Base-by-base conservation (phyloP, 2,329 filamentous ascomycete species). In the Sclerotinia nivalis region DNA sequence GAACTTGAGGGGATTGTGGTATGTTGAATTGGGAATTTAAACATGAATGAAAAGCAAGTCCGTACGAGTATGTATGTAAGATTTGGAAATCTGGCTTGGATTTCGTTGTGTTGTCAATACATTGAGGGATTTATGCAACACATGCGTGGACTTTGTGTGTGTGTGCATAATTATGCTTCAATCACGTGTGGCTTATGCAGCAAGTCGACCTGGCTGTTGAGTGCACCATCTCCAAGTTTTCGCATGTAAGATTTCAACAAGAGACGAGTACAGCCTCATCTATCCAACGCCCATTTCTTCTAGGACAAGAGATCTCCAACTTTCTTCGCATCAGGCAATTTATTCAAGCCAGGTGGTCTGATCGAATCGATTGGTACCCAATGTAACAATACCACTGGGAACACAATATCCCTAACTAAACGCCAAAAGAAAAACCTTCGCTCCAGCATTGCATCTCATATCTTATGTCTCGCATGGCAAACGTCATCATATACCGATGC, bases 61-160 rank as follows among this genome's bases (percentile, higher is more conserved):
- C 10, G 40, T 43, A 18, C 1, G 15, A 13, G 1, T 20, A 43
- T 59, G 58, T 45, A 31, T 60, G 58, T 45, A 31, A 60, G 58
- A 60, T 45, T 60, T 22, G 34, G 10, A n/a, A 43, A 5, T 59
- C 12, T 18, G 22, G 56, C 43, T 37, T 59, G 34, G 15, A n/a
- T 45, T 15, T 45, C n/a, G 40, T 47, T 47, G 37, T 37, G 45
- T 18, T 62, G 45, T 50, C 31, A 8, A 18, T 50, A 28, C 22
- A 62, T 10, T 50, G 28, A 50, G 45, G 45, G 45, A 37, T 50
- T 50, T 62, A 62, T 62, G 60, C 37, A 60, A 28, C 43, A 8
- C 13, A 20, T 59, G 37, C 37, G 13, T 20, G 13, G 40, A 34
- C 43, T 13, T 37, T 43, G n/a, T n/a, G n/a, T 62, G 31, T 49